Conservation (phyloP, 495 filamentous ascomycete genomes). For the Aspergillus campestris region DNA sequence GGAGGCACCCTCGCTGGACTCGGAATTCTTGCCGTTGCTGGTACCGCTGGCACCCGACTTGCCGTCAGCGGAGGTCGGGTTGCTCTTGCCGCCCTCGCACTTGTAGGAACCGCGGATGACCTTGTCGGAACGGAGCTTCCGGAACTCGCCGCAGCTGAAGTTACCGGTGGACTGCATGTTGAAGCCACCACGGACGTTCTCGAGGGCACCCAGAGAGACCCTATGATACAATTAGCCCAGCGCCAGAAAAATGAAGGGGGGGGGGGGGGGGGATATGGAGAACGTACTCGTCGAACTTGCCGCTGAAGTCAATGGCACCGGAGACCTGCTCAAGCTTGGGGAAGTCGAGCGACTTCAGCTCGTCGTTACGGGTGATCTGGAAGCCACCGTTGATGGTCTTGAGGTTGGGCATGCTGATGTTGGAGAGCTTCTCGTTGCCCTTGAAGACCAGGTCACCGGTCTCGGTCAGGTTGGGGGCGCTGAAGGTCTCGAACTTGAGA, state of each 20-base stretch:
- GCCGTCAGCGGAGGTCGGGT: constrained; percentile 41
- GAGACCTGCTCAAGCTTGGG: constrained; percentile 55
- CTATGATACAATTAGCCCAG: constrained; percentile 36
- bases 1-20: constrained; percentile 31
- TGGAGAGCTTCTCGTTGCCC: constrained; percentile 64
- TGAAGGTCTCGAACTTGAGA: constrained; percentile 60
- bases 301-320: constrained; percentile 84
- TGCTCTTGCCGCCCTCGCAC: constrained; percentile 39
- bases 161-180: constrained; percentile 68
- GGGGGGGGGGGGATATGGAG: neutral
- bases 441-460: constrained; percentile 74
- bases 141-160: constrained; percentile 48
- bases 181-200: constrained; percentile 76
- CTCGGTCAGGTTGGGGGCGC: constrained; percentile 70
- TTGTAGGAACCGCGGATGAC: constrained; percentile 55
- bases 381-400: constrained; percentile 66
- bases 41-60: constrained; percentile 25
- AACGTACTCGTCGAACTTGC: constrained; percentile 74
- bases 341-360: constrained; percentile 57
- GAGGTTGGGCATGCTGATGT: constrained; percentile 65
- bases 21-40: constrained; percentile 23
- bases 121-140: constrained; percentile 28
- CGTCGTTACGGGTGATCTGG: constrained; percentile 81
- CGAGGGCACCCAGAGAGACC: constrained; percentile 57
- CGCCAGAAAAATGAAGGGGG: neutral